Evolutionary conservation across 768 basidiomycete genomes (phyloP).

Genomic region (Panaeolus papilionaceus): DNA sequence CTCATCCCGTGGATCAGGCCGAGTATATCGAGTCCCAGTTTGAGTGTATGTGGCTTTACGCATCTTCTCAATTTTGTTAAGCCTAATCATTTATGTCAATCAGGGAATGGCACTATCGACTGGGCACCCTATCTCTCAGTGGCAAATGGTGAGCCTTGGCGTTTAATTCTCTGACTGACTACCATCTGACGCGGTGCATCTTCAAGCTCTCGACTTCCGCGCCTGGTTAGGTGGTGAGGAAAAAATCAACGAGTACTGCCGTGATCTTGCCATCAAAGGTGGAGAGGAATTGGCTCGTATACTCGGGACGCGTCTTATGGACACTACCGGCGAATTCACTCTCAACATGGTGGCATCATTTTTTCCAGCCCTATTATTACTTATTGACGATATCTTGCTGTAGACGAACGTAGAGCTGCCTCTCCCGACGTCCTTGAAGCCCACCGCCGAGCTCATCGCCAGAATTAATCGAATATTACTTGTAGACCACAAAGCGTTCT

Average conservation of each 20-base stretch:
- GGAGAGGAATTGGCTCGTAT: conserved; percentile 67
- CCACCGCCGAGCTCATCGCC: conserved; percentile 28
- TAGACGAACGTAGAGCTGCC: conserved; percentile 52
- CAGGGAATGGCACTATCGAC: conserved; percentile 74
- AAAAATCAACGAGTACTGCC: conserved; percentile 78
- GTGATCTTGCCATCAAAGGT: conserved; percentile 70
- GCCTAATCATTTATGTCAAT: background rate
- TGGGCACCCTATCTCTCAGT: conserved; percentile 59
- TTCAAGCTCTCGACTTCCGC: conserved; percentile 76
- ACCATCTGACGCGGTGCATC: background rate
- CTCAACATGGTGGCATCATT: conserved; percentile 69
- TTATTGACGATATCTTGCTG: background rate
- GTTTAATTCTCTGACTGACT: background rate
- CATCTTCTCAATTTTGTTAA: background rate
- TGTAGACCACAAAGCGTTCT: conserved; percentile 42
- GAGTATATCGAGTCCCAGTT: conserved; percentile 58
- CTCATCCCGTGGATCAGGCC: conserved; percentile 45
- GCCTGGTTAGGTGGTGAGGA: conserved; percentile 82
- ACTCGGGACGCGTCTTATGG: conserved; percentile 70
- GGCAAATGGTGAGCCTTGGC: conserved; percentile 46
- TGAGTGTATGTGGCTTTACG: conserved; percentile 42
- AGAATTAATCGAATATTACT: conserved; percentile 39
- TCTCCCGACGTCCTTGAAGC: conserved; percentile 34
- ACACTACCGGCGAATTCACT: conserved; percentile 67
- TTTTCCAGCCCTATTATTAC: background rate